These are phyloP conservation scores for baker's yeast (Saccharomyces cerevisiae) DNA, from an alignment of 805 yeast species.

Conservation along the genomic window DNA sequence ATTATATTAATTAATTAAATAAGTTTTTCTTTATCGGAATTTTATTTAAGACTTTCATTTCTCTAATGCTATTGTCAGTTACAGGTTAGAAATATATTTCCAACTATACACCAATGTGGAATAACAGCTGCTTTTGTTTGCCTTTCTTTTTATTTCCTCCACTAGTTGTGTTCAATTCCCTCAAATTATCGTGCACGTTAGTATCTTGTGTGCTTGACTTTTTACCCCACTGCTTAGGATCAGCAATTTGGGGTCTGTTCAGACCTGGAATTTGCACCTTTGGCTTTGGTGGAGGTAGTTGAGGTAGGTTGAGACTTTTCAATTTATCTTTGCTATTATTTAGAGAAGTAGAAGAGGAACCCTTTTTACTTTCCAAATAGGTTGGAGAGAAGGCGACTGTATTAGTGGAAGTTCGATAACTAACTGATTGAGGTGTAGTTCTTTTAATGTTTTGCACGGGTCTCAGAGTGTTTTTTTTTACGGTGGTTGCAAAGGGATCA, in stretches of 20 bases:
- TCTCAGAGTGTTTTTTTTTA: conserved; percentile 1
- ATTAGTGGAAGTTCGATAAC: conserved; percentile 12
- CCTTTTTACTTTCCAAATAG: conserved; percentile 23
- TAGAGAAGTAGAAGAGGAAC: conserved; percentile 16
- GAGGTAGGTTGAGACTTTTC: conserved; percentile 38
- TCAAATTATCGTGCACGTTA: conserved; percentile 5
- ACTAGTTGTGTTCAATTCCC: conserved; percentile 9
- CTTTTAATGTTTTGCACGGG: neutral
- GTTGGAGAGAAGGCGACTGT: conserved; percentile 22
- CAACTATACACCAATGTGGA: conserved; percentile 41
- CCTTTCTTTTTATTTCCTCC: conserved; percentile 33
- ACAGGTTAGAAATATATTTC: neutral
- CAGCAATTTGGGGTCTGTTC: conserved; percentile 34
- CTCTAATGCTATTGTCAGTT: neutral
- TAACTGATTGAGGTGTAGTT: neutral
- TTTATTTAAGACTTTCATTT: neutral
- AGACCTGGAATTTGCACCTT: conserved; percentile 47
- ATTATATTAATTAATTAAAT: neutral
- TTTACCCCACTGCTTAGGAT: conserved; percentile 33
- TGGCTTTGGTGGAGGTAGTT: conserved; percentile 33
- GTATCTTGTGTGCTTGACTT: neutral
- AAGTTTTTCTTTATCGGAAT: neutral
- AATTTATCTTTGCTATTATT: conserved; percentile 10
- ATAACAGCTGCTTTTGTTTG: conserved; percentile 47
- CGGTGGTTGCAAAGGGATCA: conserved; percentile 15